These are phyloP conservation scores for Leishmania tarentolae DNA, from an alignment of 208 protist species.

Conservation along the genomic window DNA sequence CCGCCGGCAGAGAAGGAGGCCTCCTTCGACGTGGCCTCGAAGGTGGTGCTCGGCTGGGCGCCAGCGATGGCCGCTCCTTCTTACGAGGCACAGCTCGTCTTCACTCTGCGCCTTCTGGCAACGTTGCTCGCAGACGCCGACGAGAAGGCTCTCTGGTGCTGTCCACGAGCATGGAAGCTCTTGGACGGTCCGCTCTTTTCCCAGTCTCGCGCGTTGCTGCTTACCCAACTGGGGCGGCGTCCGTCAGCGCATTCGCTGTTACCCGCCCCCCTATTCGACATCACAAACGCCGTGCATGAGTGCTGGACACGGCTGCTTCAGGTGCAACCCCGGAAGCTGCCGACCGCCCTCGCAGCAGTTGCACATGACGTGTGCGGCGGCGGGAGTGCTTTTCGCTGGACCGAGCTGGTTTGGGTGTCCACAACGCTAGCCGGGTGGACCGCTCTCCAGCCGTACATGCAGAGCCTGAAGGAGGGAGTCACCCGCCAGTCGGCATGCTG, in stretches of 20 bases:
- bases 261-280: neutral
- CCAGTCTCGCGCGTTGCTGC: neutral
- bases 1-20: neutral
- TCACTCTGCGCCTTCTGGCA: constrained; percentile 20
- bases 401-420: constrained; percentile 17
- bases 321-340: neutral
- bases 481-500: neutral
- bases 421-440: constrained; percentile 17
- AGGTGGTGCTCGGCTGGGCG: constrained; percentile 4
- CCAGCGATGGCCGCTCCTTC: neutral
- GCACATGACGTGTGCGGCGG: constrained; percentile 5
- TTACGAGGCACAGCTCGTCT: neutral
- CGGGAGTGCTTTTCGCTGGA: constrained; percentile 1
- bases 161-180: constrained; percentile 1
- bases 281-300: neutral
- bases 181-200: constrained; percentile 15
- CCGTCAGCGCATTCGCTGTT: neutral
- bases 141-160: neutral
- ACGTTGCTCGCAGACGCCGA: neutral
- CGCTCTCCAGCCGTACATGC: constrained; percentile 22
- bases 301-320: constrained; percentile 12
- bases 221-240: neutral
- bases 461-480: neutral
- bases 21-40: neutral
- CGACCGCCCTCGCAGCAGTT: neutral